Base-by-base conservation (phyloP, 2,329 filamentous ascomycete genomes). In the Exophiala oligosperma region DNA sequence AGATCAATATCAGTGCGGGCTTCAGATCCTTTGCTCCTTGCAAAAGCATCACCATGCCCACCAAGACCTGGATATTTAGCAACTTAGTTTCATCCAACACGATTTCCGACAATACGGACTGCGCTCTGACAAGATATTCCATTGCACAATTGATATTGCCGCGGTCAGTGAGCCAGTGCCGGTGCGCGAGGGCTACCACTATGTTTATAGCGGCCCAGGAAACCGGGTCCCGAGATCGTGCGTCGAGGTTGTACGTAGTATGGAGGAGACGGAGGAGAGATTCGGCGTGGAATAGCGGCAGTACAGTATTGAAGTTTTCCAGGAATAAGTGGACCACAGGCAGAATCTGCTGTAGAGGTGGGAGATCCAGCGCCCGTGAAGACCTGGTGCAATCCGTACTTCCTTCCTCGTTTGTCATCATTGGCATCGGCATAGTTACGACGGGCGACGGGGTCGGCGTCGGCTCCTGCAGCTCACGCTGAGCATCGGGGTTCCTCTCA, bases 151-250 rank as follows among this genome's bases (percentile, higher is more conserved):
- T 29, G 29, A 21, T 48, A 26, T 58, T 55, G 41, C 58, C 41
- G 54, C 56, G 55, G 5, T 40, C 57, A 4, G 28, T 3, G 4
- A 28, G 41, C 23, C 17, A 17, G 38, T 62, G 52, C 23, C 63
- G 66, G 49, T 66, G 52, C 55, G 69, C 65, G 44, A 71, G 65
- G 41, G 67, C 69, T n/a, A 71, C 54, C 17, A 70, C 68, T 28
- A 70, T 60, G 54, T 71, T 68, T n/a, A 71, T 70, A 11, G 69
- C 68, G 53, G 68, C 68, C 68, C 68, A 71, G 49, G 55, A 62
- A 47, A 66, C 64, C 40, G 61, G 64, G 50, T 69, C 63, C 55
- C 66, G 49, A 9, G 35, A 49, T 55, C 37, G 53, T 32, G 46
- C n/a, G 7, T n/a, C 21, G 17, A 44, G 12, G 6, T 41, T 55